Conservation (phyloP, 768 basidiomycete genomes). For the Phanerodontia chrysosporium region DNA sequence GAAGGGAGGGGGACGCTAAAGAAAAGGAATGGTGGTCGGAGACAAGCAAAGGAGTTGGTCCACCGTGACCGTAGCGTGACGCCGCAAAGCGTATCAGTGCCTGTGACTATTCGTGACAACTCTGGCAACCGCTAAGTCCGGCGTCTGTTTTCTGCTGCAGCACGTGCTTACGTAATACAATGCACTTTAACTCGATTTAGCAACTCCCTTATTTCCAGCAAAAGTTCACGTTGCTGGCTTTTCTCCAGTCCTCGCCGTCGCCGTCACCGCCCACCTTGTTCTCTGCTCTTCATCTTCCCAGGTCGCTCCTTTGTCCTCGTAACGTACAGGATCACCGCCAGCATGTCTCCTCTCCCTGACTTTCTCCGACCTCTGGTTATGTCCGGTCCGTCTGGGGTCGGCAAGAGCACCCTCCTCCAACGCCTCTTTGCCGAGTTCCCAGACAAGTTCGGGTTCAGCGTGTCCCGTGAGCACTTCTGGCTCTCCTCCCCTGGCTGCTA, state of each 20-base stretch:
- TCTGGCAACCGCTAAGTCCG: slow-evolving; percentile 8
- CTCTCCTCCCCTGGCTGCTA: background rate
- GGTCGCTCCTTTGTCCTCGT: slow-evolving; percentile 9
- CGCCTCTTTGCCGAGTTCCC: slow-evolving; percentile 80
- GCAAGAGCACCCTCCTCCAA: slow-evolving; percentile 86
- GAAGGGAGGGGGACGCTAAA: slow-evolving; percentile 11
- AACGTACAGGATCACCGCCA: slow-evolving; percentile 2
- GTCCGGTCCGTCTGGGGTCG: slow-evolving; percentile 90
- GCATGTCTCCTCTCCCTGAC: slow-evolving; percentile 29
- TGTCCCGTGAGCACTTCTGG: slow-evolving; percentile 62
- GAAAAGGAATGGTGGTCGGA: slow-evolving; percentile 12
- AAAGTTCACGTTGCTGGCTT: background rate
- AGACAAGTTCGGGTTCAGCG: slow-evolving; percentile 86
- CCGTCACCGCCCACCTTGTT: background rate
- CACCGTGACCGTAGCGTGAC: slow-evolving; percentile 6
- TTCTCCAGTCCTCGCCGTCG: background rate
- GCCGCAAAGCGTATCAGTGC: slow-evolving; percentile 7
- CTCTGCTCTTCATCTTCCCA: slow-evolving; percentile 8
- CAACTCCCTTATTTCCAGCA: background rate
- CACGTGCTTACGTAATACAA: slow-evolving; percentile 1
- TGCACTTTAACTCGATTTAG: background rate
- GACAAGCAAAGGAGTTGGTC: slow-evolving; percentile 10
- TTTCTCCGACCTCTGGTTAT: slow-evolving; percentile 77
- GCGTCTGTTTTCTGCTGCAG: background rate
- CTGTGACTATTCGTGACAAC: slow-evolving; percentile 6